Base-by-base conservation (phyloP, 306 rosid genomes). In the Quercus robur region DNA sequence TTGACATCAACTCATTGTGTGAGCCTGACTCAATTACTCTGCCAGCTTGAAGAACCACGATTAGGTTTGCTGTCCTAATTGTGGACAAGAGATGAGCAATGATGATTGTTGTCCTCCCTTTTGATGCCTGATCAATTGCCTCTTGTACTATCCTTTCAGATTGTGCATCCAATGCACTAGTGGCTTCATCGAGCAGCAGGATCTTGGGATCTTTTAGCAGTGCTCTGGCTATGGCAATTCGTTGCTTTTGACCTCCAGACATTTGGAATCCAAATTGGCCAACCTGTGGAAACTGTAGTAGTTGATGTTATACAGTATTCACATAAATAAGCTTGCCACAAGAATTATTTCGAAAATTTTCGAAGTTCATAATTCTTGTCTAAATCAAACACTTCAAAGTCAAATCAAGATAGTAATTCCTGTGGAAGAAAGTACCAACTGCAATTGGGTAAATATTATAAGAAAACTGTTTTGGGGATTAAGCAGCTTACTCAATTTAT, bases 241-340 rank as follows among this genome's bases (percentile, higher is more conserved):
- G 86, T 77, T 94, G 97, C 90, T 92, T 92, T 87, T 94, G 97
- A 69, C 98, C 98, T 3, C 98, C 97, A 49, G 97, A 94, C 83
- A 94, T 74, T 56, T 88, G 94, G 62, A 89, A 83, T 54, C 98
- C 94, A 75, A 92, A 91, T 83, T 92, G 97, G 7, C 97, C 97
- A 73, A 91, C 98, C 94, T 92, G 70, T 73, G 21, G 76, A 83
- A 77, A 55, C 33, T 82, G 82, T 59, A 21, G 28, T 19, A 70
- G 80, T 73, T 78, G 52, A 81, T 76, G 62, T 80, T 77, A 77
- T 44, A 10, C 35, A 68, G 62, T 66, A 51, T 80, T 82, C 30
- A 58, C 61, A 28, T 23, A 81, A 75, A 76, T 72, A 18, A 73
- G 10, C n/a, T 52, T 31, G 15, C 30, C 21, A 4, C 25, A 58